These are phyloP conservation scores for Colletotrichum tabaci DNA, from an alignment of 2,329 filamentous ascomycete species.

Conservation along the genomic window DNA sequence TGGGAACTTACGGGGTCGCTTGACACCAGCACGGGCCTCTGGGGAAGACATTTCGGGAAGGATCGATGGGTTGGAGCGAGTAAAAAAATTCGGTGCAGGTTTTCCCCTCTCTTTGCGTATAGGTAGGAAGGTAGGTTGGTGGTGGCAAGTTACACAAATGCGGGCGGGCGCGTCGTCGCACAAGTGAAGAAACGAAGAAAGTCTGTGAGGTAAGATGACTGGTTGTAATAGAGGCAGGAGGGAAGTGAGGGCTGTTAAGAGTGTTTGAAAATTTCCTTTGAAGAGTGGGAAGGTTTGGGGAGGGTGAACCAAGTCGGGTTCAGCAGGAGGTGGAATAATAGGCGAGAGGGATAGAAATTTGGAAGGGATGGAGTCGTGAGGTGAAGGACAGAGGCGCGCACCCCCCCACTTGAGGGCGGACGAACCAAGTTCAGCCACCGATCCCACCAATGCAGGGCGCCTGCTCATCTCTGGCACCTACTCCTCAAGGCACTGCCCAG, in stretches of 20 bases:
- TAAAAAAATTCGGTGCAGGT: conserved; percentile 64
- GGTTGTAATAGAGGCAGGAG: background rate
- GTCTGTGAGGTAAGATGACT: background rate
- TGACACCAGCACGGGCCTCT: conserved; percentile 58
- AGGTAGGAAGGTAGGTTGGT: conserved; percentile 9
- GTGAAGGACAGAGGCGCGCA: background rate
- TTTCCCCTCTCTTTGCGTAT: conserved; percentile 45
- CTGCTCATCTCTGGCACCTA: background rate
- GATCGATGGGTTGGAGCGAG: conserved; percentile 7
- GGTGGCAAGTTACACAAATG: background rate
- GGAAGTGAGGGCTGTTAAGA: conserved; percentile 4
- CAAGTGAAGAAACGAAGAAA: background rate
- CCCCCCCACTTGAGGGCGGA: background rate
- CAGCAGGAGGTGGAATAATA: background rate
- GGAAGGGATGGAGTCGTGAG: background rate
- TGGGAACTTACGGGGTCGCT: conserved; percentile 59
- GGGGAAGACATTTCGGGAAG: conserved; percentile 55
- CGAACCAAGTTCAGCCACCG: background rate
- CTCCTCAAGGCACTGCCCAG: background rate
- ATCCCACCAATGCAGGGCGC: background rate
- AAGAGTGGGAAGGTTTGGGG: background rate
- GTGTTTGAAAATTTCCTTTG: background rate
- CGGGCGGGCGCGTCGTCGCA: background rate
- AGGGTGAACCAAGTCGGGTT: conserved; percentile 3
- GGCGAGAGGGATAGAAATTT: background rate